Evolutionary conservation across 495 filamentous ascomycete species (phyloP).

Genomic region (Lasiosphaeria hispida): DNA sequence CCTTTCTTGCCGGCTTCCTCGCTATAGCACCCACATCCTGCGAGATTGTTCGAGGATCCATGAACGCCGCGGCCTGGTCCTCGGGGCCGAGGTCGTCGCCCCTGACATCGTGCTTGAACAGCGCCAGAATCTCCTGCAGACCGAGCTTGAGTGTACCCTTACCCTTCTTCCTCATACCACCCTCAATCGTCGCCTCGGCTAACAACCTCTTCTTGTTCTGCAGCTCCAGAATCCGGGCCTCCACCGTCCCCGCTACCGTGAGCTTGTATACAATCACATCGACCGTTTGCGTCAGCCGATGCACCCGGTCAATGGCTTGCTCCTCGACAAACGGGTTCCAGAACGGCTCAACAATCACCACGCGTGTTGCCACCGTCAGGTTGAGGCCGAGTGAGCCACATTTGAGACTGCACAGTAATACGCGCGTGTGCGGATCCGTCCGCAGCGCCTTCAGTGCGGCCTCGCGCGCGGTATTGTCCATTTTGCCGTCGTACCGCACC

Average conservation of each 20-base stretch:
- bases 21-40: slow-evolving; percentile 18
- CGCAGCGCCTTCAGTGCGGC: slow-evolving; percentile 69
- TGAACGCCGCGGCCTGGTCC: slow-evolving; percentile 6
- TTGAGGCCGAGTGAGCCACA: slow-evolving; percentile 93
- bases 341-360: slow-evolving; percentile 94
- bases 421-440: slow-evolving; percentile 65
- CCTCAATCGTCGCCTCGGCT: slow-evolving; percentile 56
- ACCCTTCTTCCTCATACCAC: slow-evolving; percentile 42
- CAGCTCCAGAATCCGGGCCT: slow-evolving; percentile 86
- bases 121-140: slow-evolving; percentile 87
- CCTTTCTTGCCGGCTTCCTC: slow-evolving; percentile 23
- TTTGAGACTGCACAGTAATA: slow-evolving; percentile 88
- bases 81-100: background rate
- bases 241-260: slow-evolving; percentile 79
- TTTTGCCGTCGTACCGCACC: slow-evolving; percentile 90
- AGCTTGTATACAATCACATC: slow-evolving; percentile 94
- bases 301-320: slow-evolving; percentile 97
- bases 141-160: slow-evolving; percentile 74
- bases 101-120: slow-evolving; percentile 75
- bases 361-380: slow-evolving; percentile 86
- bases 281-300: slow-evolving; percentile 89
- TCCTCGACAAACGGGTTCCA: slow-evolving; percentile 99
- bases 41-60: slow-evolving; percentile 8
- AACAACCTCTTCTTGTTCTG: slow-evolving; percentile 90
- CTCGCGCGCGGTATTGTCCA: slow-evolving; percentile 91